phyloP scores from a whole-genome alignment of 139 green algal genomes.

The Volvox africanus region DNA sequence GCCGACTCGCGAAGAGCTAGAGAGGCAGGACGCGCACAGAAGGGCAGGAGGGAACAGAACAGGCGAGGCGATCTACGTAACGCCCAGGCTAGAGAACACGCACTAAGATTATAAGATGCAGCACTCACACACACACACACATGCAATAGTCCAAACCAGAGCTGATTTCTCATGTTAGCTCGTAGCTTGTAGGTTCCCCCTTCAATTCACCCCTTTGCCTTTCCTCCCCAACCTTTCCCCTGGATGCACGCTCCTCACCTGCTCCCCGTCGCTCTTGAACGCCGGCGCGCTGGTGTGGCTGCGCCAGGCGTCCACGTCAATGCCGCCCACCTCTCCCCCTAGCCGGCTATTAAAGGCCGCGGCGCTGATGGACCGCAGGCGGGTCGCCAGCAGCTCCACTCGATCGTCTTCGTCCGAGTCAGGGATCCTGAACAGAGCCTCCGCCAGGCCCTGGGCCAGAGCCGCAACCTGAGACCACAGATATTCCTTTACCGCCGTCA shows the following conservation, averaged over 20 bases:
- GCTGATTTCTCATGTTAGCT: no score
- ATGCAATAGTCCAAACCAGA: no score
- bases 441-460: slow-evolving; percentile 29
- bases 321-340: slow-evolving; percentile 16
- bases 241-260: background rate
- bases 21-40: no score
- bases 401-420: background rate
- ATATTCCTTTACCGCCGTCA: no score
- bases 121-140: no score
- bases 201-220: no score
- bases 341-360: slow-evolving; percentile 32
- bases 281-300: slow-evolving; percentile 8
- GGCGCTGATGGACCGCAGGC: slow-evolving; percentile 8
- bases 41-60: no score
- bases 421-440: slow-evolving; percentile 1
- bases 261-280: slow-evolving; percentile 11
- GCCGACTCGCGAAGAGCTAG: no score
- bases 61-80: no score
- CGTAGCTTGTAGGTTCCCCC: no score
- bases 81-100: no score
- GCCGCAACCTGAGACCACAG: slow-evolving; percentile 15
- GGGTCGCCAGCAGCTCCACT: slow-evolving; percentile 10
- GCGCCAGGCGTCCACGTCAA: slow-evolving; percentile 20
- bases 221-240: background rate
- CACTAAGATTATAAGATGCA: no score